Evolutionary conservation across 441 rosid species (phyloP).

Genomic region (Pelargonium cotyledonis): DNA sequence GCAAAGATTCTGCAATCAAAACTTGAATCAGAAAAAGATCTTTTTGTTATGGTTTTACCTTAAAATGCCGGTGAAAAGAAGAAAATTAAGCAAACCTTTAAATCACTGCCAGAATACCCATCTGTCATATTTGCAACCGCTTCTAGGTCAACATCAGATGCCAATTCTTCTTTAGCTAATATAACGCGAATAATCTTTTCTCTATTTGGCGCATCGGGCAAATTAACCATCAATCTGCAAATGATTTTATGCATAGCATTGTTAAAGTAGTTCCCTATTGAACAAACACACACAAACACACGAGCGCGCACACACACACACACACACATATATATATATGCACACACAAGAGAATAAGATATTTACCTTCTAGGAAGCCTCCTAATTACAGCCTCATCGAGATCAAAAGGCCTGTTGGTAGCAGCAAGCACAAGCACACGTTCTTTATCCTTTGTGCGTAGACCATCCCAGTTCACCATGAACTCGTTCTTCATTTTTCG

Average conservation of each 20-base stretch:
- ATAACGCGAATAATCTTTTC: slow-evolving; percentile 74
- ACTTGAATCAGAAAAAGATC: background rate
- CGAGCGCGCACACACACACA: background rate
- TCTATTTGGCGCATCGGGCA: slow-evolving; percentile 85
- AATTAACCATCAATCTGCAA: slow-evolving; percentile 92
- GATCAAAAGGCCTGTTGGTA: slow-evolving; percentile 96
- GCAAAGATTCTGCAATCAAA: slow-evolving; percentile 70
- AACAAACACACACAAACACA: background rate
- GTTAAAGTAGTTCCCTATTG: background rate
- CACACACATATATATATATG: too few relatives aligned
- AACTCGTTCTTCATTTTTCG: slow-evolving; percentile 99
- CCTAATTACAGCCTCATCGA: slow-evolving; percentile 98
- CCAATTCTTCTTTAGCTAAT: slow-evolving; percentile 81
- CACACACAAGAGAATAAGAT: background rate
- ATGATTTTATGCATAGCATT: slow-evolving; percentile 1
- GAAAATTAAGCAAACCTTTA: slow-evolving; percentile 50
- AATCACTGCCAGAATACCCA: slow-evolving; percentile 98
- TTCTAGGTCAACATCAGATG: slow-evolving; percentile 63
- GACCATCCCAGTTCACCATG: slow-evolving; percentile 98
- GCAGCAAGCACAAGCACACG: slow-evolving; percentile 95
- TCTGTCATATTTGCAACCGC: slow-evolving; percentile 86
- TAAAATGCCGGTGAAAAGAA: background rate
- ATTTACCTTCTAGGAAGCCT: slow-evolving; percentile 91
- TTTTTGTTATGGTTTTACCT: background rate
- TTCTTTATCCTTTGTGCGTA: slow-evolving; percentile 91